Conservation (phyloP, 2,329 filamentous ascomycete species). For the Fusarium sp. region DNA sequence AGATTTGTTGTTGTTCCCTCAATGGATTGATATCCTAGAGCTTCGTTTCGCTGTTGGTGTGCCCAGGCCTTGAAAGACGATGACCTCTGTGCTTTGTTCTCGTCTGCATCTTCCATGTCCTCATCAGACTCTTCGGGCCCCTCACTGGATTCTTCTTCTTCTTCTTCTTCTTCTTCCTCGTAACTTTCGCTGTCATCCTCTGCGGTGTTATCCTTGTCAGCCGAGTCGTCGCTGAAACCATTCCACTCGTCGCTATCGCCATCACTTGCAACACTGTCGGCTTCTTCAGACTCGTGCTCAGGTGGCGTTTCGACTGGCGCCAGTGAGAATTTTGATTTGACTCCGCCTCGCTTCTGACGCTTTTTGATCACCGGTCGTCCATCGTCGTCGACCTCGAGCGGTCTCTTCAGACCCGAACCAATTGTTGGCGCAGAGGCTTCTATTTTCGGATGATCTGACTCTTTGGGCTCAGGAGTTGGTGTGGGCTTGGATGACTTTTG, state of each 20-base stretch:
- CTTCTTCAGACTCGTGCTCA: constrained; percentile 48
- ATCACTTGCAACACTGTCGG: constrained; percentile 24
- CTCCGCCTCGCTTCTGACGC: constrained; percentile 75
- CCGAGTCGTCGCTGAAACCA: constrained; percentile 65
- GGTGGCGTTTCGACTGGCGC: constrained; percentile 49
- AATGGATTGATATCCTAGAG: constrained; percentile 71
- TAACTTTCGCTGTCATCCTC: constrained; percentile 41
- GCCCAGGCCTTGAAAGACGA: constrained; percentile 96
- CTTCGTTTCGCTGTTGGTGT: constrained; percentile 83
- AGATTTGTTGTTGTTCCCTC: constrained; percentile 54
- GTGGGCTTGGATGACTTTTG: not conserved
- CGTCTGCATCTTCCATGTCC: constrained; percentile 45
- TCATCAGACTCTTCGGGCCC: constrained; percentile 44
- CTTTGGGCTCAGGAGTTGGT: not conserved
- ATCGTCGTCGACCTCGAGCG: constrained; percentile 80
- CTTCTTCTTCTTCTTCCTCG: constrained; percentile 38
- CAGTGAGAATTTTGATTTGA: constrained; percentile 64
- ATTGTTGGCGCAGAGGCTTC: constrained; percentile 42
- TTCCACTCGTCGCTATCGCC: constrained; percentile 64
- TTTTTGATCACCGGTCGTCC: constrained; percentile 86
- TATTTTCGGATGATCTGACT: constrained; percentile 9
- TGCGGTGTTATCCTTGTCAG: constrained; percentile 42
- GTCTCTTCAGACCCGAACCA: constrained; percentile 87
- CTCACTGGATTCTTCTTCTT: constrained; percentile 42
- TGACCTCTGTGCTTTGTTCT: constrained; percentile 47